These are phyloP conservation scores for Cicer cuneatum DNA, from an alignment of 306 rosid genomes.

Conservation along the genomic window DNA sequence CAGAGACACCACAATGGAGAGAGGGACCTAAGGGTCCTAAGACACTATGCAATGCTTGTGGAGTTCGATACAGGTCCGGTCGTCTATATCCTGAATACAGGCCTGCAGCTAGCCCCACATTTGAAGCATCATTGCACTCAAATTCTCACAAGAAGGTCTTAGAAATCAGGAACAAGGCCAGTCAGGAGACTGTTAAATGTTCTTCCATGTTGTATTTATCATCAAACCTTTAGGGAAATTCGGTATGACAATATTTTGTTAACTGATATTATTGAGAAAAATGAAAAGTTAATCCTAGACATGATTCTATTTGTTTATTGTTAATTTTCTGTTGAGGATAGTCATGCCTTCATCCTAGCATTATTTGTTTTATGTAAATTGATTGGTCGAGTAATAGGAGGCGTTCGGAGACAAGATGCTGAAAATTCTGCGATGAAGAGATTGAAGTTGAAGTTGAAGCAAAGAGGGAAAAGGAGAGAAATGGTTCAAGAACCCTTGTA, in stretches of 20 bases:
- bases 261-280: slow-evolving; percentile 41
- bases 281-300: slow-evolving; percentile 51
- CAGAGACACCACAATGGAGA: slow-evolving; percentile 88
- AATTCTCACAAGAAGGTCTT: slow-evolving; percentile 84
- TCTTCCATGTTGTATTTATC: slow-evolving; percentile 43
- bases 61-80: slow-evolving; percentile 85
- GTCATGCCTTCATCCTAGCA: slow-evolving; percentile 46
- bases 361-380: slow-evolving; percentile 54
- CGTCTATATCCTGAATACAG: slow-evolving; percentile 85
- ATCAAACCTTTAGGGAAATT: slow-evolving; percentile 48
- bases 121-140: slow-evolving; percentile 67
- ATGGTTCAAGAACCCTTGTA: not conserved
- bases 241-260: slow-evolving; percentile 49
- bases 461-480: not conserved
- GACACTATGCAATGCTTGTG: slow-evolving; percentile 90
- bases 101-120: slow-evolving; percentile 86
- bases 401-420: slow-evolving; percentile 34
- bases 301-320: slow-evolving; percentile 54
- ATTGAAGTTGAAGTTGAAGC: not conserved
- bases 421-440: slow-evolving; percentile 19
- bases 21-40: slow-evolving; percentile 88
- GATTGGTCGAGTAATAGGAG: slow-evolving; percentile 51
- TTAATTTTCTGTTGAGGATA: slow-evolving; percentile 36
- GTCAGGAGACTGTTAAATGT: slow-evolving; percentile 37
- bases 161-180: slow-evolving; percentile 67